Evolutionary conservation across 1,284 basidiomycete species (phyloP).

Genomic region (Microbotryum saponariae): DNA sequence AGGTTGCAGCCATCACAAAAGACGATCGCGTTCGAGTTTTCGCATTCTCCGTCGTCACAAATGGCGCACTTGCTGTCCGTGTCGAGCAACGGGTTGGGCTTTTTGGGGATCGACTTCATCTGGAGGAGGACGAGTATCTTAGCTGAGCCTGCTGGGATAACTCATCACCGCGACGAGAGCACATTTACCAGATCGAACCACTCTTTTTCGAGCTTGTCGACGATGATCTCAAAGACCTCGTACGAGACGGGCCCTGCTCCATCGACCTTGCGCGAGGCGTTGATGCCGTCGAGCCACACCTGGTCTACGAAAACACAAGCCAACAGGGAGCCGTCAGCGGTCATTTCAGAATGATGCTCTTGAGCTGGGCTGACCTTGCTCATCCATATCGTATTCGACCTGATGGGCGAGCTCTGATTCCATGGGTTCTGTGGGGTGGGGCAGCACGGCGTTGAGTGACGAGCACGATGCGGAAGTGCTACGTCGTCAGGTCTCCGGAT

Average conservation of each 20-base stretch:
- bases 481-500: too few species aligned
- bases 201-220: conserved; percentile 97
- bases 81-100: conserved; percentile 68
- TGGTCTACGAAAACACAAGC: conserved; percentile 54
- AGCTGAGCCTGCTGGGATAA: background rate
- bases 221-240: conserved; percentile 89
- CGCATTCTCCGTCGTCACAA: conserved; percentile 96
- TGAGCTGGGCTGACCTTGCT: conserved; percentile 61
- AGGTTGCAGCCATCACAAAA: conserved; percentile 99
- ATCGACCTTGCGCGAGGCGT: conserved; percentile 70
- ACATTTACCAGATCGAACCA: conserved; percentile 84
- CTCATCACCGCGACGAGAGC: background rate
- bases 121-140: conserved; percentile 39
- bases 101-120: conserved; percentile 85
- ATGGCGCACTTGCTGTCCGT: conserved; percentile 94
- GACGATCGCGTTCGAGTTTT: conserved; percentile 97
- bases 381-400: conserved; percentile 99
- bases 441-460: too few species aligned
- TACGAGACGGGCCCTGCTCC: conserved; percentile 66
- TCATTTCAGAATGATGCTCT: too few species aligned
- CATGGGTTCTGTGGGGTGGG: conserved; percentile 61
- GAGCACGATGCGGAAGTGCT: too few species aligned
- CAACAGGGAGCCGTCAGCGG: too few species aligned
- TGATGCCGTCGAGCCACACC: conserved; percentile 86
- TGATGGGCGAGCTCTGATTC: conserved; percentile 85